Evolutionary conservation across 2,329 filamentous ascomycete genomes (phyloP), one percentile per base, ranked within the genome.

Genomic region (Myrmaecium sp.): DNA sequence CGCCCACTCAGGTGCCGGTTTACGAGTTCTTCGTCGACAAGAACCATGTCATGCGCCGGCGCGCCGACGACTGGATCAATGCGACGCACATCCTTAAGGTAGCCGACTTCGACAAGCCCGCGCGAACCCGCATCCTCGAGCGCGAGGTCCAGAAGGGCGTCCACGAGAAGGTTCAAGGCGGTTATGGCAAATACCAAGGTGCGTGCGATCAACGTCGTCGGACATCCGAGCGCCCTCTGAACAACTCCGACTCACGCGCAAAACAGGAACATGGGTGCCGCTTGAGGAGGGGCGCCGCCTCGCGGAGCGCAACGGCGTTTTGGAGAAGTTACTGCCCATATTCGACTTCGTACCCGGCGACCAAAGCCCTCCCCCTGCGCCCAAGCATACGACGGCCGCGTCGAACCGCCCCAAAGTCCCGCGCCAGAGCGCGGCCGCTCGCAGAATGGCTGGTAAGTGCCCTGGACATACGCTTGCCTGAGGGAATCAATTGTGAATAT

Each of bases 41-140:
- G 38, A 82, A 91, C 47, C 82, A 94, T 79, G 79, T 95, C 37
- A 98, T 98, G 89, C 77, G 89, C 51, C 72, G 89, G 26, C 74
- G 86, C 33, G 69, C 73, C 28, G 89, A 98, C 52, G 74, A 95
- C 54, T 98, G 86, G 83, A 89, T 98, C 58, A 98, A 98, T 62
- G 89, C 89, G n/a, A 98, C 89, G 28, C 89, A 98, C 48, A 95
- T 98, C 33, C 61, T 98, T 25, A 98, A 98, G 49, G 82, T 91
- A 21, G 89, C 89, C 35, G 86, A 86, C 30, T 93, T 93, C 46
- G 89, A 98, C 54, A 98, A 98, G 54, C 89, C 89, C 3, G 82
- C 86, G 8, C 68, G 89, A 47, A 98, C 89, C 21, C 71, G 89
- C 36, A 95, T 98, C 30, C 66, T 98, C 4, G 89, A 98, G 57